Evolutionary conservation across 2,329 filamentous ascomycete genomes (phyloP), one percentile per base, ranked within the genome.

Genomic region (Fonsecaea monophora): DNA sequence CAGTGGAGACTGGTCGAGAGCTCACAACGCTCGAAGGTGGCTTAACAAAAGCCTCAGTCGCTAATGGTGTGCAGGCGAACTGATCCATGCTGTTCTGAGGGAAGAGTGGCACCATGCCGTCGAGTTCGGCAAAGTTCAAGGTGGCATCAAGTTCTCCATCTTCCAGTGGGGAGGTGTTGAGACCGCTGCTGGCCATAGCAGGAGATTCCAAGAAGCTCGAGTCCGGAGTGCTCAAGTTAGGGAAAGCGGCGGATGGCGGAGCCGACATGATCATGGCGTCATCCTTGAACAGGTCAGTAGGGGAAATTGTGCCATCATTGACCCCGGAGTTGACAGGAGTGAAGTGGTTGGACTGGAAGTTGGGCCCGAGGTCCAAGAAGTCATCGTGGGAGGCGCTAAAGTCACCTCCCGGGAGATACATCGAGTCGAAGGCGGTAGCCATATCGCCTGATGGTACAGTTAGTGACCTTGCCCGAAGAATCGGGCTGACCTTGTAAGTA

Each of bases 181-280:
- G 62, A 18, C 71, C 70, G 40, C 73, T 73, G 58, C 58, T 70
- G 34, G 60, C 68, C 60, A 68, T 70, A 30, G 68, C 72, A 65
- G 94, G 83, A 50, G 91, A 85, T 76, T 84, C 91, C 89, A 91
- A 93, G 68, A 82, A 84, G 73, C 83, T 81, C 53, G 82, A 75
- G 64, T 78, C 76, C 45, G 79, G 78, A 68, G 92, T 93, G 50
- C 91, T 94, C 79, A 95, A 76, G 71, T 91, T 87, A 54, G 92
- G 94, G 75, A 94, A 86, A 53, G 90, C 88, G 55, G 89, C 85
- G 3, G 92, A 95, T 78, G 90, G 90, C 30, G 92, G 92, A 42
- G 91, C 87, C 72, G 91, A 94, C 66, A 71, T 68, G 60, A 71
- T 63, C 21, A 65, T 67, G 13, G 64, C 64, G 76, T 88, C 89